These are phyloP conservation scores for Erodium maritimum DNA, from an alignment of 345 rosid genomes.

Conservation along the genomic window DNA sequence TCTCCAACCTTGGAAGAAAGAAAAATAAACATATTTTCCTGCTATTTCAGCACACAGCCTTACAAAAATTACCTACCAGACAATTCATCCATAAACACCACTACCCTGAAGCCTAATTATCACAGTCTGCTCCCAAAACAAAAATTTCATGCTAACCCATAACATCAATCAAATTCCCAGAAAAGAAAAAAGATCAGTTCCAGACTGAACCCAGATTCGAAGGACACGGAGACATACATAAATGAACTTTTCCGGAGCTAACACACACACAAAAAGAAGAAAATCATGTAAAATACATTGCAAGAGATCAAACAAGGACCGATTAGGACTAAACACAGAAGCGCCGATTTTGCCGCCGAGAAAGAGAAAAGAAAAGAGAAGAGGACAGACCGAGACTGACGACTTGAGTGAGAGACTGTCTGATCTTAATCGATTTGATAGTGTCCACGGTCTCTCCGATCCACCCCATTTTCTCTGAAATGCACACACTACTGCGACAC, in stretches of 20 bases:
- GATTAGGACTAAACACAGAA: too few relatives aligned
- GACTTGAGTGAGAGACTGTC: conserved; percentile 36
- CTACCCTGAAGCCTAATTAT: too few relatives aligned
- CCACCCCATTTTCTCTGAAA: conserved; percentile 17
- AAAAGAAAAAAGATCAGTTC: background rate
- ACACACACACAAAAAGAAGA: too few relatives aligned
- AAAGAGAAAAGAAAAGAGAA: background rate
- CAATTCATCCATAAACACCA: too few relatives aligned
- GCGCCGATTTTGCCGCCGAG: background rate
- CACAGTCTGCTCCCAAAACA: too few relatives aligned
- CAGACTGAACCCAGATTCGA: background rate
- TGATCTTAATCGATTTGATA: conserved; percentile 34
- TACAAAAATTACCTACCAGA: too few relatives aligned
- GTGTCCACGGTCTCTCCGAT: conserved; percentile 28
- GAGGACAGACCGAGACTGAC: conserved; percentile 39
- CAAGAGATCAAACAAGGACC: background rate
- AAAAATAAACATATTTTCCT: too few relatives aligned
- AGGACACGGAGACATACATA: background rate
- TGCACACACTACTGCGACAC: too few relatives aligned
- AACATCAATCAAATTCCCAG: background rate
- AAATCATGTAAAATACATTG: background rate
- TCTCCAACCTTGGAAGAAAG: too few relatives aligned
- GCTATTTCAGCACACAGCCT: too few relatives aligned
- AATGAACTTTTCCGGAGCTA: too few relatives aligned
- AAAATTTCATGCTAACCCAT: background rate